Conservation (phyloP, 2,329 filamentous ascomycete genomes). For the Scedosporium aurantiacum region DNA sequence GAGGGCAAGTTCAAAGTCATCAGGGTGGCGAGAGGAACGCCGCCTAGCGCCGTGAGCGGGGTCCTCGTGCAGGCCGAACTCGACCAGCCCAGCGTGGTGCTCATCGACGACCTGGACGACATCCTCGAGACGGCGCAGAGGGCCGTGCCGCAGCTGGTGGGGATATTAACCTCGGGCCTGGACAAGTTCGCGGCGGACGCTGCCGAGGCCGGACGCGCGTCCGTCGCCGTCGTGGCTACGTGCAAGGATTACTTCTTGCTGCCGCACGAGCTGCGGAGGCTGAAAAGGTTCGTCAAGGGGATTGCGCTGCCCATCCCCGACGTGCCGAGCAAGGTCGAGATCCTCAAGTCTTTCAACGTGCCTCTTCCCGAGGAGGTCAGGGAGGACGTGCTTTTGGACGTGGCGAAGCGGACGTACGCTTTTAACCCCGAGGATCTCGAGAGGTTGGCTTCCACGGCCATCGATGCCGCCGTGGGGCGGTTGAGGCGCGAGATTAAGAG, state of each 20-base stretch:
- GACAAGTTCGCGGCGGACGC: slow-evolving; percentile 37
- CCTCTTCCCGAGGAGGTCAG: slow-evolving; percentile 34
- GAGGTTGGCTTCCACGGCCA: slow-evolving; percentile 39
- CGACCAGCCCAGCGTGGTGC: slow-evolving; percentile 62
- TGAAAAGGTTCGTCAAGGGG: slow-evolving; percentile 53
- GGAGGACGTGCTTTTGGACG: slow-evolving; percentile 41
- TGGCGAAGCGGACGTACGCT: slow-evolving; percentile 73
- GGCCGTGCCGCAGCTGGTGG: slow-evolving; percentile 34
- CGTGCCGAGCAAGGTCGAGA: slow-evolving; percentile 56
- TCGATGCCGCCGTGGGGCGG: slow-evolving; percentile 21
- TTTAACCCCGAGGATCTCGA: slow-evolving; percentile 71
- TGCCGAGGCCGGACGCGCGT: slow-evolving; percentile 29
- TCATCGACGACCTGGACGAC: slow-evolving; percentile 68
- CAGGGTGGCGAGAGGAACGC: slow-evolving; percentile 44
- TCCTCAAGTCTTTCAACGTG: slow-evolving; percentile 51
- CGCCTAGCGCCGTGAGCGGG: slow-evolving; percentile 49
- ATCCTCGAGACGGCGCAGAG: slow-evolving; percentile 49
- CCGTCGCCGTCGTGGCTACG: slow-evolving; percentile 64
- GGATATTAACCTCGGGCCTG: slow-evolving; percentile 41
- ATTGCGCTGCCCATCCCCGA: slow-evolving; percentile 73
- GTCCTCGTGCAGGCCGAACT: slow-evolving; percentile 58
- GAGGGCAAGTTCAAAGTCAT: slow-evolving; percentile 57
- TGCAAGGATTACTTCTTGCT: slow-evolving; percentile 61
- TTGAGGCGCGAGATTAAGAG: neutral
- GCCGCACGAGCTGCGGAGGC: slow-evolving; percentile 54